phyloP scores from a whole-genome alignment of 148 eudicot genomes.

The Diospyros kaki region DNA sequence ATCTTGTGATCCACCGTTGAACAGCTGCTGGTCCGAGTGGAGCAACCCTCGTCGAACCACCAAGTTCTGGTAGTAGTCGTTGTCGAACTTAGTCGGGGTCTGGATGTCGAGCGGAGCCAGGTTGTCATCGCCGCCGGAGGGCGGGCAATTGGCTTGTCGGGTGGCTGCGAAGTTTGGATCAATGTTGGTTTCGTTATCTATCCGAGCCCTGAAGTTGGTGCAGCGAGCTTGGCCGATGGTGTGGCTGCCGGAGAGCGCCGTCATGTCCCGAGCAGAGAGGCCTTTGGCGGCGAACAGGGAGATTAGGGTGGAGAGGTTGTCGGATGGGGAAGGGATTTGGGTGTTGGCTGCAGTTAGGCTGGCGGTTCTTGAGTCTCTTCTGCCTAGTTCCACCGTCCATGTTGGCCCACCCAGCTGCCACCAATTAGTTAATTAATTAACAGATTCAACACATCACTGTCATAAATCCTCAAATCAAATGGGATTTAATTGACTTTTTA shows the following conservation, averaged over 20 bases:
- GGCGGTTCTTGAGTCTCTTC: slow-evolving; percentile 56
- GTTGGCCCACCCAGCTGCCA: slow-evolving; percentile 55
- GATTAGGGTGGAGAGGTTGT: slow-evolving; percentile 34
- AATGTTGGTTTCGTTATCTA: slow-evolving; percentile 53
- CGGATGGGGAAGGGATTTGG: slow-evolving; percentile 45
- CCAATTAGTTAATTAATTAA: too few relatives aligned
- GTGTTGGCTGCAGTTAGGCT: slow-evolving; percentile 41
- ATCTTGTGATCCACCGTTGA: slow-evolving; percentile 53
- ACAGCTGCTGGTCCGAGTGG: slow-evolving; percentile 61
- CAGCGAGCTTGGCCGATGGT: slow-evolving; percentile 68
- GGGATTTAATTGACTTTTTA: too few relatives aligned
- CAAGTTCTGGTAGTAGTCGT: slow-evolving; percentile 37
- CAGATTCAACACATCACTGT: too few relatives aligned
- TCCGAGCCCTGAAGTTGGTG: slow-evolving; percentile 32
- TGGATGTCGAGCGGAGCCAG: slow-evolving; percentile 46
- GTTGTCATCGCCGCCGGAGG: slow-evolving; percentile 41
- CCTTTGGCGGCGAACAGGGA: slow-evolving; percentile 32
- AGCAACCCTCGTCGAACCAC: slow-evolving; percentile 40
- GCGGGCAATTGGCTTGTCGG: slow-evolving; percentile 37
- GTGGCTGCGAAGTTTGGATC: slow-evolving; percentile 35
- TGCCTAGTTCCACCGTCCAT: slow-evolving; percentile 50
- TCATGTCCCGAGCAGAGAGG: slow-evolving; percentile 39
- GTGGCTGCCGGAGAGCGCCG: slow-evolving; percentile 58
- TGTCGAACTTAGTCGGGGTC: slow-evolving; percentile 45
- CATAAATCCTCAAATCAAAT: too few relatives aligned